Evolutionary conservation across 1,284 basidiomycete genomes (phyloP), one percentile per base, ranked within the genome.

Genomic region (Pholiota adiposa): DNA sequence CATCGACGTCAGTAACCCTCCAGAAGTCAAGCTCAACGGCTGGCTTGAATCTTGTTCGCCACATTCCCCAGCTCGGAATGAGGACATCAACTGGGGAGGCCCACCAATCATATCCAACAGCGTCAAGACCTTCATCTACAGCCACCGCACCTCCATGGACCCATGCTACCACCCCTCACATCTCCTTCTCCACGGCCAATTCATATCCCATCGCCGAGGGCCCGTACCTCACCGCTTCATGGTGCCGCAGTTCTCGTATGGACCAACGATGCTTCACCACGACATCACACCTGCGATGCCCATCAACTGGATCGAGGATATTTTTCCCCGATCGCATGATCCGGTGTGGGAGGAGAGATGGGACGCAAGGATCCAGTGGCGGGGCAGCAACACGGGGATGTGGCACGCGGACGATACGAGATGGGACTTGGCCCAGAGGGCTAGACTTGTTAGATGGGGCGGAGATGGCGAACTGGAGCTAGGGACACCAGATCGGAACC

Each of bases 311-410:
- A 59, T 74, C 0, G 73, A 77, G 49, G 80, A 81, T 18, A 74
- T 77, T 19, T 48, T 65, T 6, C 72, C 73, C 25, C 66, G 70
- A 16, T 70, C 75, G 0, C 69, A 79, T 52, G 84, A 88, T 65
- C 79, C 83, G 0, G 72, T 70, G 0, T 90, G 85, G 84, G 79
- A 81, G 2, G 74, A 79, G 14, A 87, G 86, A 68, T 56, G 65
- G 8, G 80, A 88, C 57, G 78, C 84, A 48, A 68, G 83, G 27
- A 66, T 89, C 27, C 71, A 83, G 19, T 90, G 88, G 89, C 77
- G 88, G 21, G 88, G 89, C 4, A 81, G 78, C 44, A 88, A 82
- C 51, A 90, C 88, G 0, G 89, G 88, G 7, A 86, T 88, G 3
- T 78, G 74, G 65, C 82, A 85, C 58, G 71, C 71, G 0, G 62